Evolutionary conservation across 495 filamentous ascomycete genomes (phyloP).

Genomic region (Lophium mytilinum): DNA sequence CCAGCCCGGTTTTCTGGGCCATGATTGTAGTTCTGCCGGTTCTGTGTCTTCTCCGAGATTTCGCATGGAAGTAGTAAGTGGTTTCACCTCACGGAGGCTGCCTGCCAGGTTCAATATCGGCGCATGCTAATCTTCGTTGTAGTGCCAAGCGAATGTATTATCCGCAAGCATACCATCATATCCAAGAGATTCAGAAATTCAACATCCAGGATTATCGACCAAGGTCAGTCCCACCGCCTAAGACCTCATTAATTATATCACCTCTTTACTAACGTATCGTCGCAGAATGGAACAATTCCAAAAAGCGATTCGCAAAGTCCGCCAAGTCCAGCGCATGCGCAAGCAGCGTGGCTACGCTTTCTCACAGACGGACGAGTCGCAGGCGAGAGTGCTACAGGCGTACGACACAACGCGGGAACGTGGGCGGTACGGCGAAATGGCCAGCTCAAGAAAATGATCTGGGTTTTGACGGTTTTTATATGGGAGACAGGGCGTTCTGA

Average conservation of each 20-base stretch:
- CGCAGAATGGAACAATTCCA: conserved; percentile 98
- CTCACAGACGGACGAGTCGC: conserved; percentile 92
- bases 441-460: conserved; percentile 49
- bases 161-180: conserved; percentile 93
- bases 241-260: background rate
- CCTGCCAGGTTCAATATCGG: background rate
- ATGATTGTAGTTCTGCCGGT: conserved; percentile 74
- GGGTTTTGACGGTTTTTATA: background rate
- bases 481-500: no score
- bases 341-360: conserved; percentile 99
- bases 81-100: conserved; percentile 22
- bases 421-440: conserved; percentile 95
- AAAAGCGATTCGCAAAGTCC: conserved; percentile 96
- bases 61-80: conserved; percentile 59
- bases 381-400: conserved; percentile 86
- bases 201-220: conserved; percentile 99
- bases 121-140: background rate
- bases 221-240: conserved; percentile 48
- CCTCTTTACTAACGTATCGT: conserved; percentile 7
- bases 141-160: conserved; percentile 86
- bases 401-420: conserved; percentile 93
- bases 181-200: conserved; percentile 99
- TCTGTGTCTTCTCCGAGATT: conserved; percentile 82
- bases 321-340: conserved; percentile 98
- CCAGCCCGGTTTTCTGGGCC: conserved; percentile 79